These are phyloP conservation scores for Ichthyophthirius multifiliis DNA, from an alignment of 169 alveolate genomes.

Conservation along the genomic window DNA sequence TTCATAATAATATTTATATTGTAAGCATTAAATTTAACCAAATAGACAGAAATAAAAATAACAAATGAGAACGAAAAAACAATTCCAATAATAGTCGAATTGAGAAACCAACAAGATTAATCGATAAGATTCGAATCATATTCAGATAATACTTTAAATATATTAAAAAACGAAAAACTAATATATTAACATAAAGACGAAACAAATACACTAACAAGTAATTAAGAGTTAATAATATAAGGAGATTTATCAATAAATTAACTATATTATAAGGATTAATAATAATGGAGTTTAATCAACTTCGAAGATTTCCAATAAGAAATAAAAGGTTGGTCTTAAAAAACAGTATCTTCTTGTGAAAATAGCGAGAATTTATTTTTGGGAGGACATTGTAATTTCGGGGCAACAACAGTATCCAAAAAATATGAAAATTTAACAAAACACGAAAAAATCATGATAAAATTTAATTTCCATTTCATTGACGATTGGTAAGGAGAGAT, in stretches of 20 bases:
- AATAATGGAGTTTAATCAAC: not conserved
- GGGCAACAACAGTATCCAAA: not conserved
- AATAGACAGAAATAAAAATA: too few relatives aligned
- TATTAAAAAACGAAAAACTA: too few relatives aligned
- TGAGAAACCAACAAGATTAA: too few relatives aligned
- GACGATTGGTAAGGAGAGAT: not conserved
- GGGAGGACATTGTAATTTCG: slow-evolving; percentile 4
- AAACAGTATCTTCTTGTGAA: not conserved
- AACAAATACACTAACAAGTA: too few relatives aligned
- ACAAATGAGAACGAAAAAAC: too few relatives aligned
- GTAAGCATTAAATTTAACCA: too few relatives aligned
- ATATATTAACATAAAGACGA: too few relatives aligned
- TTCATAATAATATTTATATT: too few relatives aligned
- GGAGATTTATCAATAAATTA: not conserved
- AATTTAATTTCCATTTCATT: not conserved
- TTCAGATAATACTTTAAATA: too few relatives aligned
- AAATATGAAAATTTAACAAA: not conserved
- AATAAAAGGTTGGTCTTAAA: not conserved
- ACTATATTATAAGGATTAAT: not conserved
- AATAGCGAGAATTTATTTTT: not conserved
- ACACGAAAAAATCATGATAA: too few relatives aligned
- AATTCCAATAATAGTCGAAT: too few relatives aligned
- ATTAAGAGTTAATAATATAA: not conserved
- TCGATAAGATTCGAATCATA: too few relatives aligned
- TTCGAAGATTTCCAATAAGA: not conserved